Evolutionary conservation across 306 rosid species (phyloP), one percentile per base, ranked within the genome.

Genomic region (Lathyrus oleraceus): DNA sequence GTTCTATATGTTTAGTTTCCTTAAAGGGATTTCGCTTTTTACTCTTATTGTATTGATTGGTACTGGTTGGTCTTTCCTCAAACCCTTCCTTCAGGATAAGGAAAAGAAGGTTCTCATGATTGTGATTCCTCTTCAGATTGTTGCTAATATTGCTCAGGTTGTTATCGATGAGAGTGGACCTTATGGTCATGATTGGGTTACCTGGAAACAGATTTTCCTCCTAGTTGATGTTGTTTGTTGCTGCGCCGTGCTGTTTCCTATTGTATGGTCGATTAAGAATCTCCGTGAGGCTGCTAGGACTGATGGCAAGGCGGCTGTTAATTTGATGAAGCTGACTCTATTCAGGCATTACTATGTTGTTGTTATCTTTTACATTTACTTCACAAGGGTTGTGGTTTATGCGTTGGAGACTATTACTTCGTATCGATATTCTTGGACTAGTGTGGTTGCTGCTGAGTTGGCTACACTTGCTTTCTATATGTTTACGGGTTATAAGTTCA

Each of bases 261-360:
- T 93, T 47, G 96, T 93, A 5, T 93, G 98, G 98, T 93, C 98
- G 3, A 93, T 93, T 61, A 93, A 93, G 87, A 93, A 93, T 77
- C 85, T 93, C 27, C 91, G 98, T 0, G 98, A 93, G 75, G 98
- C 98, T 0, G 98, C 98, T 0, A 79, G 96, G 76, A 88, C 98
- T 0, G 97, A 93, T 25, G 98, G 98, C 30, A 93, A 93, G 72
- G 98, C 98, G 0, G 96, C 98, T 0, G 98, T 93, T 59, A 93
- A 93, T 76, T 74, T 93, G 90, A 88, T 93, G 96, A 93, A 93
- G 75, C 68, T 93, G 77, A 93, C 97, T 3, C 82, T 93, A 4
- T 93, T 93, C 65, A 81, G 98, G 77, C 98, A 90, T 61, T 93
- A 93, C 75, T 93, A 93, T 71, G 81, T 93, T 58, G 96, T 93